These are phyloP conservation scores for Rubia balearica DNA, from an alignment of 305 asterid genomes.

Conservation along the genomic window DNA sequence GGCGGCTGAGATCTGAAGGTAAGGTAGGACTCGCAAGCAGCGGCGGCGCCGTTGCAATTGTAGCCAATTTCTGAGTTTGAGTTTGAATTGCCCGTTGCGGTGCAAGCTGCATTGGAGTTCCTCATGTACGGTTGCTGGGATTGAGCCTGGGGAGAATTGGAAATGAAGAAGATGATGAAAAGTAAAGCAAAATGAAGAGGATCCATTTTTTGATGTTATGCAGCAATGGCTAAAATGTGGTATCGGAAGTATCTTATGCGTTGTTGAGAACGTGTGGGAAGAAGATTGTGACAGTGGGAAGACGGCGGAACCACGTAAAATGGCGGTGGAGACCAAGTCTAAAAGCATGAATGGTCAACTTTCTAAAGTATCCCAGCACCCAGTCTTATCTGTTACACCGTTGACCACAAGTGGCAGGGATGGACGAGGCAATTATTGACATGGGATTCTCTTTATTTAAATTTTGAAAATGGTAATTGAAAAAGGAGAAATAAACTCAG, in stretches of 20 bases:
- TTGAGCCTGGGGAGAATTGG: conserved; percentile 21
- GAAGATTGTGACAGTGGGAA: neutral
- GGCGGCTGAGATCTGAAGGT: conserved; percentile 70
- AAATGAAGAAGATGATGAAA: conserved; percentile 28
- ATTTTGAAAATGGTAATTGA: too few species aligned
- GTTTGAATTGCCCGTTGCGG: conserved; percentile 13
- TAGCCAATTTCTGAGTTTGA: conserved; percentile 63
- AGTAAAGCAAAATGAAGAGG: neutral
- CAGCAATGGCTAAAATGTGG: neutral
- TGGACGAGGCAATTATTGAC: neutral
- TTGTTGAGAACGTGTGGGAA: neutral
- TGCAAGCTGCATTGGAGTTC: neutral
- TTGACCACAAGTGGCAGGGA: neutral
- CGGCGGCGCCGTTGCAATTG: conserved; percentile 55
- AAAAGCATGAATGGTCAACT: neutral
- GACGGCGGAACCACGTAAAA: neutral
- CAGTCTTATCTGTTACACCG: conserved; percentile 6
- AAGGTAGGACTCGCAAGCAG: conserved; percentile 57
- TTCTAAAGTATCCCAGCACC: neutral
- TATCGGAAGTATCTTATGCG: neutral
- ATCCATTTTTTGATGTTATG: conserved; percentile 5
- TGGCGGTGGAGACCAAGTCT: neutral
- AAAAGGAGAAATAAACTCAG: too few species aligned
- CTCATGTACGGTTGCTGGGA: conserved; percentile 69
- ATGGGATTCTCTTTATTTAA: too few species aligned